Evolutionary conservation across 2,329 filamentous ascomycete species (phyloP).

Genomic region (Botrytis medusae): DNA sequence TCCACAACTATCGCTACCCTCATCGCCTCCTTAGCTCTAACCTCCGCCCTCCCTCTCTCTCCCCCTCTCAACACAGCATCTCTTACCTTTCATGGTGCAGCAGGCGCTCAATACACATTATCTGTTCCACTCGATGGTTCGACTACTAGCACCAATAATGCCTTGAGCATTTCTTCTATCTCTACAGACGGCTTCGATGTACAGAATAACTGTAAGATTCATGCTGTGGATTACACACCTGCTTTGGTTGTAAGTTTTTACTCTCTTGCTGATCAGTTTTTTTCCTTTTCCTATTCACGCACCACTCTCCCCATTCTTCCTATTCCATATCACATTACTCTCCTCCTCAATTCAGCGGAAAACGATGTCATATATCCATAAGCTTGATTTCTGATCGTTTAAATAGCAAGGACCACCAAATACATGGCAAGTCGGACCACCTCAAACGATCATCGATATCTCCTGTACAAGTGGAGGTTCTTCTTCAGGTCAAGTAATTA

Average conservation of each 20-base stretch:
- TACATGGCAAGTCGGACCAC: conserved; percentile 35
- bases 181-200: conserved; percentile 26
- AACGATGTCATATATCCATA: background rate
- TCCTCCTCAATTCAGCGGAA: background rate
- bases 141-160: conserved; percentile 24
- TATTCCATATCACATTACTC: background rate
- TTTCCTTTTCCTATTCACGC: background rate
- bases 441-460: conserved; percentile 32
- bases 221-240: conserved; percentile 32
- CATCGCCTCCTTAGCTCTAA: conserved; percentile 26
- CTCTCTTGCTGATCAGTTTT: background rate
- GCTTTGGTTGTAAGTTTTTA: conserved; percentile 24
- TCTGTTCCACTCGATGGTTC: conserved; percentile 30
- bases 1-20: conserved; percentile 28
- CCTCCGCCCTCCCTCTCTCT: conserved; percentile 26
- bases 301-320: background rate
- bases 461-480: conserved; percentile 23
- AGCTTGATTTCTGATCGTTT: background rate
- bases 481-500: conserved; percentile 22
- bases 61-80: conserved; percentile 17
- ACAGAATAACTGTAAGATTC: conserved; percentile 26
- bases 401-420: conserved; percentile 23
- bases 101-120: conserved; percentile 30
- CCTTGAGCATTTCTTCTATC: conserved; percentile 23
- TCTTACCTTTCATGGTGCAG: conserved; percentile 34